Evolutionary conservation across 2,329 filamentous ascomycete species (phyloP).

Genomic region (Blastomyces parvus): DNA sequence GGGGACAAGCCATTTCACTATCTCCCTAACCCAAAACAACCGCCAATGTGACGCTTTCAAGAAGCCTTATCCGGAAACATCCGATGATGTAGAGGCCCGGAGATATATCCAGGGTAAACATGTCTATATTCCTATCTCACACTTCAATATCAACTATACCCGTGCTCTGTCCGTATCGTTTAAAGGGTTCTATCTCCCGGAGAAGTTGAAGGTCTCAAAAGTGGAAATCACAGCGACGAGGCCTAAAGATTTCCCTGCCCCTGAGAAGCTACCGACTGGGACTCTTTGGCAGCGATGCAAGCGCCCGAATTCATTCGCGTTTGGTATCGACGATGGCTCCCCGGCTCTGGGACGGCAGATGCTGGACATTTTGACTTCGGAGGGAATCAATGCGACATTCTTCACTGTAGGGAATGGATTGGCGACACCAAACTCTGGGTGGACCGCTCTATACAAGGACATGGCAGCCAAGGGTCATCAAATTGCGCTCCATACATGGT

Average conservation of each 20-base stretch:
- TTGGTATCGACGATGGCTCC: conserved; percentile 61
- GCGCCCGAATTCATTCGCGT: conserved; percentile 60
- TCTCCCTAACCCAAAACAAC: conserved; percentile 60
- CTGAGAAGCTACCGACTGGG: conserved; percentile 52
- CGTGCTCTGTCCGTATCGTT: conserved; percentile 52
- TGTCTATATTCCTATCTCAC: conserved; percentile 57
- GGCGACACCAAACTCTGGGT: conserved; percentile 49
- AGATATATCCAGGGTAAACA: conserved; percentile 48
- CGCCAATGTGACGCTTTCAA: conserved; percentile 46
- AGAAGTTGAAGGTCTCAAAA: conserved; percentile 43
- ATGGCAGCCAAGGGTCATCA: conserved; percentile 56
- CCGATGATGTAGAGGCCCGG: conserved; percentile 56
- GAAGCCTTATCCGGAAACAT: conserved; percentile 55
- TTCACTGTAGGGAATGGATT: conserved; percentile 60
- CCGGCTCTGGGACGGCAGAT: conserved; percentile 52
- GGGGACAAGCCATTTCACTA: conserved; percentile 53
- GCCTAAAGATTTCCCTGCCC: conserved; percentile 44
- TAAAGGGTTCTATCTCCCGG: conserved; percentile 52
- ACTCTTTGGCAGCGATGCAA: conserved; percentile 55
- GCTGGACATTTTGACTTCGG: conserved; percentile 52
- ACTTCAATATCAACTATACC: conserved; percentile 54
- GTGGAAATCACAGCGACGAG: conserved; percentile 53
- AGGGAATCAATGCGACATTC: conserved; percentile 57
- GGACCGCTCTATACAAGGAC: conserved; percentile 54
- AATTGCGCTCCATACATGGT: conserved; percentile 58